A percentile compares a stretch with the other conserved stretches of the same genome.
phyloP scores from a whole-genome alignment of 345 rosid species.

The Aurinia saxatilis region DNA sequence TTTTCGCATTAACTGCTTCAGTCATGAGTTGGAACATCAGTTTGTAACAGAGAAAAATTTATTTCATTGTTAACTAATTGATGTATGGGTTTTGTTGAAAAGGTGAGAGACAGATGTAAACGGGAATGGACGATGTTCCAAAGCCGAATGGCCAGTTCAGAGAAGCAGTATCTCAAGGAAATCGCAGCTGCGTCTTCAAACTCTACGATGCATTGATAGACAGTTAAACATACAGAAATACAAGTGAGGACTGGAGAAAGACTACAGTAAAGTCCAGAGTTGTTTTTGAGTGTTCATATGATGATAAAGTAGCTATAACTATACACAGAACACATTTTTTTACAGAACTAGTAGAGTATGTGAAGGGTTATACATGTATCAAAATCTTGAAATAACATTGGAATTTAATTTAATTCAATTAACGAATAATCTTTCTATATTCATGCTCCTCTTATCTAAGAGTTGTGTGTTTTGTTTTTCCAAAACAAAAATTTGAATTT shows the following conservation, averaged over 20 bases:
- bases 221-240: conserved; percentile 3
- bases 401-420: background rate
- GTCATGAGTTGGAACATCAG: background rate
- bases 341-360: background rate
- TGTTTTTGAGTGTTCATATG: conserved; percentile 1
- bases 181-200: conserved; percentile 30
- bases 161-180: conserved; percentile 43
- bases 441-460: too few species aligned
- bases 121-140: conserved; percentile 84
- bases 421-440: background rate
- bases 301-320: background rate
- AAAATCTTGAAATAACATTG: background rate
- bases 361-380: background rate
- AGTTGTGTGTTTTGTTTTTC: too few species aligned
- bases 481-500: background rate
- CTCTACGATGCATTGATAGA: conserved; percentile 26
- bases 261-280: background rate
- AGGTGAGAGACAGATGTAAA: conserved; percentile 91
- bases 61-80: conserved; percentile 7
- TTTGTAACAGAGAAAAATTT: background rate
- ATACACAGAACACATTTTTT: background rate
- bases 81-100: conserved; percentile 23
- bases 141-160: conserved; percentile 54
- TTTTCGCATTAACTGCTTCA: background rate
- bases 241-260: background rate